These are phyloP conservation scores for Pilatotrama ljubarskyi DNA, from an alignment of 768 basidiomycete species.

Conservation along the genomic window DNA sequence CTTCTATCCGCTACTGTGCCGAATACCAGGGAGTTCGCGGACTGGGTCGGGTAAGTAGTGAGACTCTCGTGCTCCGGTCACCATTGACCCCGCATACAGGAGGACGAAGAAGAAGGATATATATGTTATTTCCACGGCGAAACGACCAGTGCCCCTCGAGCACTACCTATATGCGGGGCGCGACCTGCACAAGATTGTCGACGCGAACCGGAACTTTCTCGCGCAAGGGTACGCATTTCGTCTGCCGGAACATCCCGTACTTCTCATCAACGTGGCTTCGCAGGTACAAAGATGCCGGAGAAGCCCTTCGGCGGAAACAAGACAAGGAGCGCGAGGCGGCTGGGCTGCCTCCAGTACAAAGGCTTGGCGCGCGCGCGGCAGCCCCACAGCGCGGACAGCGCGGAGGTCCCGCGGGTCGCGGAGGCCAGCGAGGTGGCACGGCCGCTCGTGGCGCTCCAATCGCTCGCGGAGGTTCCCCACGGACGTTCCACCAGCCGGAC, in stretches of 20 bases:
- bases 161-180: slow-evolving; percentile 96
- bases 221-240: slow-evolving; percentile 55
- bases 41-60: slow-evolving; percentile 91
- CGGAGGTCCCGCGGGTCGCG: slow-evolving; percentile 48
- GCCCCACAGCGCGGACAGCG: slow-evolving; percentile 48
- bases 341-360: slow-evolving; percentile 83
- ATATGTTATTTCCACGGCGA: slow-evolving; percentile 95
- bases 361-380: slow-evolving; percentile 78
- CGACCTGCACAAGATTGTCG: slow-evolving; percentile 91
- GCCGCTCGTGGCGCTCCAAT: slow-evolving; percentile 36
- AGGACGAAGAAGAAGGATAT: slow-evolving; percentile 99
- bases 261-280: background rate
- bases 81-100: slow-evolving; percentile 41
- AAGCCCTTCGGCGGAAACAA: slow-evolving; percentile 89
- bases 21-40: slow-evolving; percentile 97
- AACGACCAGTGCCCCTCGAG: slow-evolving; percentile 95
- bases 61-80: background rate
- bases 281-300: slow-evolving; percentile 89
- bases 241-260: slow-evolving; percentile 5
- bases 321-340: slow-evolving; percentile 98
- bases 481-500: slow-evolving; percentile 74
- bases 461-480: slow-evolving; percentile 34
- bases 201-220: slow-evolving; percentile 73
- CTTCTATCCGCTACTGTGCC: slow-evolving; percentile 96
- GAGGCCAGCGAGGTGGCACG: slow-evolving; percentile 42